These are phyloP conservation scores for Phytophthora foliorum DNA, from an alignment of 352 stramenopile species.

Conservation along the genomic window DNA sequence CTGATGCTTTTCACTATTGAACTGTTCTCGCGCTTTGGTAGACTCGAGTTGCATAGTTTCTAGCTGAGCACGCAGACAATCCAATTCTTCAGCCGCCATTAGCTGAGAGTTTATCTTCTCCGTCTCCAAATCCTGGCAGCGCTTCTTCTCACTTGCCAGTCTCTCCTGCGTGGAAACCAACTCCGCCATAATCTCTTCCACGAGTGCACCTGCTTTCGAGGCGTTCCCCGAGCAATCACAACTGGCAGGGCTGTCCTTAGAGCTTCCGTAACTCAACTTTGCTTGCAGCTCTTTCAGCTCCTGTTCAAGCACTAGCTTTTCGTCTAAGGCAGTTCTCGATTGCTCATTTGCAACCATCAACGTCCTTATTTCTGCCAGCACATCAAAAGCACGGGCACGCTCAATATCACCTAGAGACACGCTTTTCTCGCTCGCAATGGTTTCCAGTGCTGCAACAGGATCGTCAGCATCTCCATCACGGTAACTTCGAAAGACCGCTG, in stretches of 20 bases:
- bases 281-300: constrained; percentile 49
- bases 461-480: constrained; percentile 29
- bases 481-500: constrained; percentile 41
- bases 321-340: constrained; percentile 36
- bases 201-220: neutral
- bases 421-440: constrained; percentile 38
- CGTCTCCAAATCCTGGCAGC: constrained; percentile 25
- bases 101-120: constrained; percentile 34
- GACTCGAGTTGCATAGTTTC: constrained; percentile 35
- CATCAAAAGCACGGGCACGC: constrained; percentile 29
- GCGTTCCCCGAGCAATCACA: constrained; percentile 24
- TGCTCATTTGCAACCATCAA: constrained; percentile 37
- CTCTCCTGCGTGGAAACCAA: constrained; percentile 27
- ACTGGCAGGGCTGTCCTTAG: neutral
- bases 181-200: constrained; percentile 31
- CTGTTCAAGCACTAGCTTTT: constrained; percentile 55
- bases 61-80: constrained; percentile 36
- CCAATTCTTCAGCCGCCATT: constrained; percentile 47
- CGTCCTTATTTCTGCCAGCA: constrained; percentile 44
- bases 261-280: constrained; percentile 12
- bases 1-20: constrained; percentile 32
- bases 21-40: constrained; percentile 13
- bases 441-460: constrained; percentile 23
- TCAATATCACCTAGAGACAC: constrained; percentile 31
- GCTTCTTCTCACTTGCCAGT: constrained; percentile 30